Base-by-base conservation (phyloP, 2,329 filamentous ascomycete genomes). In the Talaromyces sp. region DNA sequence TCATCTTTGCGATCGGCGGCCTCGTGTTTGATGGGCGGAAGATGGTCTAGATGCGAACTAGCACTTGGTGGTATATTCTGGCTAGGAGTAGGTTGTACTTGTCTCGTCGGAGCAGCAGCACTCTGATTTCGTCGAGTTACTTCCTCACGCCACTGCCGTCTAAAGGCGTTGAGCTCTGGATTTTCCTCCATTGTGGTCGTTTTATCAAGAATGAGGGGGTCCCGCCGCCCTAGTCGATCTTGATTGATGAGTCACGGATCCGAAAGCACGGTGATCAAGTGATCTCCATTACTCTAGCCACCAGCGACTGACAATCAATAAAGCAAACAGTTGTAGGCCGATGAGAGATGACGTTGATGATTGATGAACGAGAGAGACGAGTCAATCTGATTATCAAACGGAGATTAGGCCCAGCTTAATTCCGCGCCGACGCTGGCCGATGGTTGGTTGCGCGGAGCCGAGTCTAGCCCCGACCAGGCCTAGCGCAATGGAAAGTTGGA, bases 111-210 rank as follows among this genome's bases (percentile, higher is more conserved):
- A 33, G 56, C 10, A 54, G 61, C 37, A 22, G 66, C 10, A 35
- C 33, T 67, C 37, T 70, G 74, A 43, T 78, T 82, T 74, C 83
- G 81, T 54, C 82, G 82, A 17, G 81, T 80, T 7, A 96, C 90
- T 75, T 97, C 93, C 70, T 92, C 89, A 66, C 87, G 87, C 93
- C 93, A 97, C 83, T 92, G 85, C 73, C 87, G 86, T 69, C 94
- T 89, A 79, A 97, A 97, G 54, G 86, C 89, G 77, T 96, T 92
- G 67, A 97, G 86, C 77, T 96, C 93, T 60, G 89, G 84, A 74
- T 87, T 84, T 69, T 81, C 77, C 41, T 72, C 74, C 78, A 80
- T 81, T 50, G 66, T 66, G 62, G 45, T 41, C 15, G 35, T n/a
- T 33, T 8, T 13, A 45, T 54, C 19, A 31, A 50, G 47, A 49